Conservation (phyloP, 2,329 filamentous ascomycete species). For the Triangularia verruculosa region DNA sequence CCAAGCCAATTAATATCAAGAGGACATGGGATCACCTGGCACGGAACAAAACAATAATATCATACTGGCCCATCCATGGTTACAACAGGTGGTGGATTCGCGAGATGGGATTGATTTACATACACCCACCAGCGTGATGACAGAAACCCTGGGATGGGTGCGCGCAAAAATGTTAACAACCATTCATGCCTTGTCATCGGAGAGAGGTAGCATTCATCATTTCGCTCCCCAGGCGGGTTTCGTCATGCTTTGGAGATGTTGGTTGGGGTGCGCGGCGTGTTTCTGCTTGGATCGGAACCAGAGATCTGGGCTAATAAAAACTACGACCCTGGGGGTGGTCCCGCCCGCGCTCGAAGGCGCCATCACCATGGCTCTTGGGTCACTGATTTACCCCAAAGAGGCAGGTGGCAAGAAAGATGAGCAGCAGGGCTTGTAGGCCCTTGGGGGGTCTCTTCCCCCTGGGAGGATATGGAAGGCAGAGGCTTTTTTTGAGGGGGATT, state of each 20-base stretch:
- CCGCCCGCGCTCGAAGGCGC: slow-evolving; percentile 15
- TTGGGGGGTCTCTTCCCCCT: neutral
- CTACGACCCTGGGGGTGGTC: neutral
- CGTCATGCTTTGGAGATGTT: slow-evolving; percentile 8
- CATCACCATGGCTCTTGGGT: slow-evolving; percentile 4
- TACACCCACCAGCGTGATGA: neutral
- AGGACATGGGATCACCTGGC: neutral
- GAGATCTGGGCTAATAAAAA: slow-evolving; percentile 11
- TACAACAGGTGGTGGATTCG: neutral
- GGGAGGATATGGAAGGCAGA: neutral
- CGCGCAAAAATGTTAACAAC: neutral
- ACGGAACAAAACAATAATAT: neutral
- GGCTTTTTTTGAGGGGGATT: neutral
- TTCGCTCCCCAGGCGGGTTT: neutral
- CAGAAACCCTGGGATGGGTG: neutral
- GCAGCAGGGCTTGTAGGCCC: slow-evolving; percentile 16
- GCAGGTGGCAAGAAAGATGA: slow-evolving; percentile 19
- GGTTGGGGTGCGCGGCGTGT: neutral
- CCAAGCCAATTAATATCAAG: slow-evolving; percentile 9
- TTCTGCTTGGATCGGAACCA: slow-evolving; percentile 13
- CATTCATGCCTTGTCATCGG: slow-evolving; percentile 2
- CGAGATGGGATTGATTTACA: neutral
- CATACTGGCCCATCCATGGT: neutral
- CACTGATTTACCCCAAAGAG: slow-evolving; percentile 19
- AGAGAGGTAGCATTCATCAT: slow-evolving; percentile 8